Conservation (phyloP, 2,329 filamentous ascomycete species). For the Fusarium concolor region DNA sequence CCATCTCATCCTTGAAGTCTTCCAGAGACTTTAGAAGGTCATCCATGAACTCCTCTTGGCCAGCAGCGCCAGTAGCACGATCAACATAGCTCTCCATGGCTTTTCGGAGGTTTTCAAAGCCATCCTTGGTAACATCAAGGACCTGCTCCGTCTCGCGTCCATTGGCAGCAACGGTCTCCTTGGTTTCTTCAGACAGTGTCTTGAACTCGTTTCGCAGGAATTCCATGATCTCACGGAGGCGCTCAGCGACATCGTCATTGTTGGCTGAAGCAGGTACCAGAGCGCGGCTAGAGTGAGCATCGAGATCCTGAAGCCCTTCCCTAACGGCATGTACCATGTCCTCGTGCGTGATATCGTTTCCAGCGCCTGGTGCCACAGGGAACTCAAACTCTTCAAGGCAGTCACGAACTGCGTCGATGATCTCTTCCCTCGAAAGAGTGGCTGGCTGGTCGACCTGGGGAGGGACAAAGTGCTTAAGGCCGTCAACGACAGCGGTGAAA, state of each 20-base stretch:
- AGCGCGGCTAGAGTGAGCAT: conserved; percentile 57
- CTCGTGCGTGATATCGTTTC: conserved; percentile 65
- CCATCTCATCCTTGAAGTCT: conserved; percentile 74
- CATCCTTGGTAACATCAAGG: conserved; percentile 87
- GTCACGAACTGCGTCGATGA: conserved; percentile 85
- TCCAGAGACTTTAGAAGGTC: conserved; percentile 74
- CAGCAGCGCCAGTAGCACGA: conserved; percentile 73
- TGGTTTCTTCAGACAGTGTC: conserved; percentile 71
- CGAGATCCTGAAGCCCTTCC: conserved; percentile 66
- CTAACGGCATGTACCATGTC: conserved; percentile 74
- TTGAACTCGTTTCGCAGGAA: conserved; percentile 70
- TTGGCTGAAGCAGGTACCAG: conserved; percentile 55
- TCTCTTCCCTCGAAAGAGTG: conserved; percentile 81
- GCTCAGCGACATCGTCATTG: conserved; percentile 63
- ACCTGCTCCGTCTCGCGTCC: conserved; percentile 89
- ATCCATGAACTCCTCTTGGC: conserved; percentile 83
- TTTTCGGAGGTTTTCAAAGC: conserved; percentile 80
- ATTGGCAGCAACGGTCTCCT: conserved; percentile 82
- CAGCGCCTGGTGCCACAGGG: conserved; percentile 69
- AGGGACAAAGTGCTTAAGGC: conserved; percentile 82
- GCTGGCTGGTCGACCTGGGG: conserved; percentile 77
- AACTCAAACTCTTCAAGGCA: conserved; percentile 89
- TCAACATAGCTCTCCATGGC: conserved; percentile 88
- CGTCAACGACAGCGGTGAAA: conserved; percentile 85
- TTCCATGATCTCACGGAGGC: conserved; percentile 74